Base-by-base conservation (phyloP, 169 alveolate species). In the Perkinsus marinus region DNA sequence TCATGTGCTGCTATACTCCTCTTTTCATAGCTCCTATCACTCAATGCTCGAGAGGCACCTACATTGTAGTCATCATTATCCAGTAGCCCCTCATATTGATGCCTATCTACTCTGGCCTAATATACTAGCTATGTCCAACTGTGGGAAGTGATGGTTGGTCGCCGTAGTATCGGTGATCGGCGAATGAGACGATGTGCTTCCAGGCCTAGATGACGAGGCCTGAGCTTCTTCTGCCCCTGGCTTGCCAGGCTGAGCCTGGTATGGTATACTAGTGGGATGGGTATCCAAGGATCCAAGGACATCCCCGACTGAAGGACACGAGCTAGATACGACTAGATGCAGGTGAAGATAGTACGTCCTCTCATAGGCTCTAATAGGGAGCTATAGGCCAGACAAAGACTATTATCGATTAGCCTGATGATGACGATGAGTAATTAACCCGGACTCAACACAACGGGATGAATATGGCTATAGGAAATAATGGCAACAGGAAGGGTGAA, bases 1-100 rank as follows among this genome's bases (percentile, higher is more conserved):
- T 92, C 93, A 39, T 91, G 93, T 0, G 93, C 93, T 36, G 92
- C 94, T 0, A 91, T 91, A 90, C 91, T 93, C 91, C 94, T 90
- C 92, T 91, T 93, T 39, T 93, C 94, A 38, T 91, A 91, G 90
- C 91, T 93, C 93, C 39, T 36, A 69, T 89, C 89, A 91, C 68
- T 39, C 92, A 90, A 69, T 68, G 43, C 34, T 90, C 68, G 79
- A 6, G 0, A 90, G 19, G 91, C 68, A 93, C 95, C 79, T 57
- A 57, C 46, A 57, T 19, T 57, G 26, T 5, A 57, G n/a, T n/a
- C n/a, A n/a, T n/a, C n/a, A n/a, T n/a, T n/a, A n/a, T n/a, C n/a
- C n/a, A n/a, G n/a, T n/a, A n/a, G 26, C 7, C 22, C 79, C 7
- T 16, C 26, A 19, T 57, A 13, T 26, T 30, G 3, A 57, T 26